A percentile compares a stretch with the other conserved stretches of the same genome.
phyloP scores from a whole-genome alignment of 305 asterid species.

The Rubia tinctorum region DNA sequence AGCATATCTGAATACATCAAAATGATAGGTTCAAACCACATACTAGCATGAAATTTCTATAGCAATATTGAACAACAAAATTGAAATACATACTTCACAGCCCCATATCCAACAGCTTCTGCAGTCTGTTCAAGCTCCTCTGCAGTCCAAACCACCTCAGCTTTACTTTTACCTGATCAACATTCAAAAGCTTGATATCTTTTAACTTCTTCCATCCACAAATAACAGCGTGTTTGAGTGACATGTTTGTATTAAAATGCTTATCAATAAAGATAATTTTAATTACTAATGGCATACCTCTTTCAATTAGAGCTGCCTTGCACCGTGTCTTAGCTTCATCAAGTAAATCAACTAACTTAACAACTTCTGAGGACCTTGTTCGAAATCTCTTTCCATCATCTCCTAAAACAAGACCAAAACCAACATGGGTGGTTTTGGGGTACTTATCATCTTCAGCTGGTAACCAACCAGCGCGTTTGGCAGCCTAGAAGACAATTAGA shows the following conservation, averaged over 20 bases:
- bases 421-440: slow-evolving; percentile 83
- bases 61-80: slow-evolving; percentile 6
- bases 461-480: slow-evolving; percentile 89
- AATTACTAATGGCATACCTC: slow-evolving; percentile 43
- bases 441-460: slow-evolving; percentile 57
- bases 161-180: slow-evolving; percentile 73
- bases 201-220: too few relatives aligned
- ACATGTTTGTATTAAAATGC: not conserved
- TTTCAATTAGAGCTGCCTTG: slow-evolving; percentile 60
- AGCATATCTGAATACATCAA: slow-evolving; percentile 64
- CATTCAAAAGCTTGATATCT: slow-evolving; percentile 3
- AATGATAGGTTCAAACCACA: not conserved
- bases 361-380: slow-evolving; percentile 89
- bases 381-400: slow-evolving; percentile 88
- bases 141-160: slow-evolving; percentile 57
- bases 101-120: slow-evolving; percentile 97
- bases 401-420: slow-evolving; percentile 89
- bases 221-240: not conserved
- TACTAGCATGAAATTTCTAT: not conserved
- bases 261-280: not conserved
- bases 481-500: slow-evolving; percentile 59
- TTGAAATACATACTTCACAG: slow-evolving; percentile 66
- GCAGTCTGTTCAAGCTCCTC: slow-evolving; percentile 92
- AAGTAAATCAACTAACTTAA: slow-evolving; percentile 78
- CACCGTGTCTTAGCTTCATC: slow-evolving; percentile 89